These are phyloP conservation scores for Melaleuca alternifolia DNA, from an alignment of 345 rosid species.

Conservation along the genomic window DNA sequence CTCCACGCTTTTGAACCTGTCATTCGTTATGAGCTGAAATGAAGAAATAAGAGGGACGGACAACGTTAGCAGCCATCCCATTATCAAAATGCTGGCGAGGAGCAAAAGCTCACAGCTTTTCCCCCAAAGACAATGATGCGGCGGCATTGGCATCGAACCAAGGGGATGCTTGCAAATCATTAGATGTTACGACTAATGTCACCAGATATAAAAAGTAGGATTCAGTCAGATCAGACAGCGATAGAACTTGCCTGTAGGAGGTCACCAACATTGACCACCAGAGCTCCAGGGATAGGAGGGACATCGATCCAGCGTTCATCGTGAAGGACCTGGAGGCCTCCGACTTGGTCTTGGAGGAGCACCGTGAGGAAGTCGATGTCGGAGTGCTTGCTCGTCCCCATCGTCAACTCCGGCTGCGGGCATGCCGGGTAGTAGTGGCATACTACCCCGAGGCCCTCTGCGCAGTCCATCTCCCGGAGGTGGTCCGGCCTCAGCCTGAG, in stretches of 20 bases:
- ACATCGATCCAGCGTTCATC: conserved; percentile 35
- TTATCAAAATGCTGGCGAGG: not conserved
- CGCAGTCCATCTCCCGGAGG: conserved; percentile 29
- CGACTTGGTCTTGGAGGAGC: conserved; percentile 49
- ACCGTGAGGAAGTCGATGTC: conserved; percentile 42
- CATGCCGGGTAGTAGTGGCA: conserved; percentile 52
- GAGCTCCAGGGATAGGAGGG: conserved; percentile 33
- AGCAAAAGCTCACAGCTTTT: not conserved
- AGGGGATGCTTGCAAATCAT: not conserved
- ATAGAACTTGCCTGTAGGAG: conserved; percentile 36
- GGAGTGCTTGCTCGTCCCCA: conserved; percentile 35
- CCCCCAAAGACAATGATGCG: not conserved
- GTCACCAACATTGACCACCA: conserved; percentile 45
- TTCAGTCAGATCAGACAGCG: not conserved
- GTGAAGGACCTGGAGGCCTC: conserved; percentile 43
- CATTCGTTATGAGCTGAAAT: conserved; percentile 27
- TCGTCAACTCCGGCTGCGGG: conserved; percentile 43
- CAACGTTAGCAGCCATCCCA: not conserved
- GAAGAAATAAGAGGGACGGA: not conserved
- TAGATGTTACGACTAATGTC: not conserved
- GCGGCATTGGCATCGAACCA: fast-evolving
- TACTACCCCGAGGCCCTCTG: conserved; percentile 19
- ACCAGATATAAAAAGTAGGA: not conserved
- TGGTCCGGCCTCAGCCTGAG: conserved; percentile 28
- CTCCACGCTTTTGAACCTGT: conserved; percentile 15